Base-by-base conservation (phyloP, 176 grass and related monocot species). In the Chrysopogon serrulatus region DNA sequence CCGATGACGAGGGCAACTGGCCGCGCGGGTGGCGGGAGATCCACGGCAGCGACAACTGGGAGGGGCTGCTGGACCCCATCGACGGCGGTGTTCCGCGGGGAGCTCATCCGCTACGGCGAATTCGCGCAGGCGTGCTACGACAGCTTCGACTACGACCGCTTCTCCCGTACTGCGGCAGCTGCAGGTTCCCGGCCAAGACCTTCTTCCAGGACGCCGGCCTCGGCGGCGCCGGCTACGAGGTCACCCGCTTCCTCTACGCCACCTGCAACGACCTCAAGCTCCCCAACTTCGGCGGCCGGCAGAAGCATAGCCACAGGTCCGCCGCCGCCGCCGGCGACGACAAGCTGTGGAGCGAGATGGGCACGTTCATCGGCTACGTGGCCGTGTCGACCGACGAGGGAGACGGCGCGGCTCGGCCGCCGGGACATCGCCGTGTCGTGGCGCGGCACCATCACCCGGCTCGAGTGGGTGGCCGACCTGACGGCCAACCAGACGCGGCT, bases 291-390 rank as follows among this genome's bases (percentile, higher is more conserved):
- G 2, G 23, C 2, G 3, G 7, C 65, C 32, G n/a, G n/a, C n/a
- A 4, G 21, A 73, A 82, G 53, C 43, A 79, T n/a, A n/a, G n/a
- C n/a, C n/a, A n/a, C 67, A 28, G 49, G 1, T 39, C 16, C 0
- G 12, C 28, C 0, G 47, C 61, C 4, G 31, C 77, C 18, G 31
- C 11, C 3, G 30, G 23, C 0, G 59, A 33, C 0, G 31, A 74
- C 32, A 44, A 68, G 24, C 59, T 80, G 8, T 96, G 93, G 93
- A 96, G 90, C 67, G 83, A 92, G 79, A 12, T 40, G 0, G 93
- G 80, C n/a, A 93, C 92, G 64, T 96, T 91, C 88, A 96, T 96
- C 42, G 94, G 94, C 16, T 93, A 85, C 88, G 67, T 96, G 45
- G 86, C 91, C 19, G 88, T 93, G 51, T 92, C 94, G 3, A 79